These are phyloP conservation scores for Eucommia ulmoides DNA, from an alignment of 257 asterid species.

Conservation along the genomic window DNA sequence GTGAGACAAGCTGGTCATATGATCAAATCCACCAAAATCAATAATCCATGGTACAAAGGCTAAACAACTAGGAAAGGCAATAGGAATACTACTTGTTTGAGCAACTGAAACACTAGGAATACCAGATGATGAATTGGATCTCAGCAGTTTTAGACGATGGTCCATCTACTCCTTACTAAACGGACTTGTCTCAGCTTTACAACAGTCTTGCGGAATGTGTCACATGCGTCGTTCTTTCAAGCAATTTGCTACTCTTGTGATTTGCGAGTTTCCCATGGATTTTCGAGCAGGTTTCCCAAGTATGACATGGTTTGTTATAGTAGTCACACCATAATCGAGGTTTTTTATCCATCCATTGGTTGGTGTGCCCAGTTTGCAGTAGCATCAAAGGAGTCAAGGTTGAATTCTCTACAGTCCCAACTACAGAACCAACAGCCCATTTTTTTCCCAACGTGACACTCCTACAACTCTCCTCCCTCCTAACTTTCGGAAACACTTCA, in stretches of 20 bases:
- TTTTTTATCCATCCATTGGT: background rate
- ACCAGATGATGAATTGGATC: background rate
- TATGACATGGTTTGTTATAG: background rate
- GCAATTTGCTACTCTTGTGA: background rate
- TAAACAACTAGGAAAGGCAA: background rate
- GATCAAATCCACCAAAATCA: background rate
- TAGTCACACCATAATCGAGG: background rate
- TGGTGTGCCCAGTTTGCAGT: background rate
- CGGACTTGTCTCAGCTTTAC: background rate
- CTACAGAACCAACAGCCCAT: too few relatives aligned
- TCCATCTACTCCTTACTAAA: background rate
- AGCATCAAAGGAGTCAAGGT: background rate
- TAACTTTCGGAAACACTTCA: background rate
- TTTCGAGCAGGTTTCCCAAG: background rate
- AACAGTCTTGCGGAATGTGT: background rate
- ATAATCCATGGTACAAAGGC: background rate
- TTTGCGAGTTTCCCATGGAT: background rate
- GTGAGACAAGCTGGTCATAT: background rate
- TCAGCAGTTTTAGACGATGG: background rate
- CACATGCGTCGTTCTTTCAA: background rate
- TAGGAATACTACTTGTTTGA: background rate
- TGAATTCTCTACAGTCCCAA: background rate
- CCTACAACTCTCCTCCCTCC: background rate
- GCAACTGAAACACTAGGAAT: background rate
- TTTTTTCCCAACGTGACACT: background rate